Evolutionary conservation across 768 basidiomycete genomes (phyloP).

Genomic region (Postia placenta): DNA sequence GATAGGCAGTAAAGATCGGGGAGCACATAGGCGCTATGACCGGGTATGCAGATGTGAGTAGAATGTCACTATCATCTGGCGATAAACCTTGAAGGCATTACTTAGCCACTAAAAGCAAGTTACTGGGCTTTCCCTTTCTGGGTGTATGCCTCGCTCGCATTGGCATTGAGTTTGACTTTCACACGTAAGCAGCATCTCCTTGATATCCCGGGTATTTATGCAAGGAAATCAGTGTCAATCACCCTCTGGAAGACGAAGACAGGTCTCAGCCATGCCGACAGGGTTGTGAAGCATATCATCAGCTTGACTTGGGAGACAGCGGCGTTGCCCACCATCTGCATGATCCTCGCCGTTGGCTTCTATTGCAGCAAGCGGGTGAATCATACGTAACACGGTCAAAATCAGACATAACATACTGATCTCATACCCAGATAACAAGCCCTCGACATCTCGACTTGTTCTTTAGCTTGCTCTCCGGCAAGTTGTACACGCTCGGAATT

Average conservation of each 20-base stretch:
- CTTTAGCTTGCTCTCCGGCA: constrained; percentile 44
- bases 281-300: constrained; percentile 33
- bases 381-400: background rate
- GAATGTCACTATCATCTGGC: too few relatives aligned
- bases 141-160: constrained; percentile 23
- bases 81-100: too few relatives aligned
- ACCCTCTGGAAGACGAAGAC: constrained; percentile 35
- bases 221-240: constrained; percentile 30
- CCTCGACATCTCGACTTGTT: constrained; percentile 26
- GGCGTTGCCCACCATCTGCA: constrained; percentile 27
- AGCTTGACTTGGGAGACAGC: constrained; percentile 35
- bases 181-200: constrained; percentile 31
- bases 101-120: constrained; percentile 14
- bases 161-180: constrained; percentile 34
- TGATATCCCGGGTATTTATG: too few relatives aligned
- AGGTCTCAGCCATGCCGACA: constrained; percentile 30
- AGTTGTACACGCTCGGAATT: constrained; percentile 32
- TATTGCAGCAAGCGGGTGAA: constrained; percentile 10
- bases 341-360: constrained; percentile 25
- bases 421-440: background rate
- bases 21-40: constrained; percentile 4
- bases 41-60: constrained; percentile 8
- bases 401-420: background rate
- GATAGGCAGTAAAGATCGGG: constrained; percentile 10
- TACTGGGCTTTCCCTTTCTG: constrained; percentile 14